Conservation (phyloP, 129 eudicot genomes). For the Oenanthe sinensis region DNA sequence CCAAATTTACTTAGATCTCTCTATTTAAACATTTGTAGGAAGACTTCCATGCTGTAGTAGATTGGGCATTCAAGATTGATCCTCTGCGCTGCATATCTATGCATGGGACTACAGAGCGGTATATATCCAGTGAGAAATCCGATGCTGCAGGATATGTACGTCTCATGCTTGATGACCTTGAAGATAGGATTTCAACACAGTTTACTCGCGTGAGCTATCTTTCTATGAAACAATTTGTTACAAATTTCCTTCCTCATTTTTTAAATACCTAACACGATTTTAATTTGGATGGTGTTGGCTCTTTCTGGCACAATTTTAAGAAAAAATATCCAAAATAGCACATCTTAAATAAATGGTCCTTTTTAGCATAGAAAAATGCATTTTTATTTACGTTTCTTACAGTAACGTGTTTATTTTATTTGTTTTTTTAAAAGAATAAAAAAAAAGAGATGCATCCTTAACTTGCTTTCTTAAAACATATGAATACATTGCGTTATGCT, state of each 20-base stretch:
- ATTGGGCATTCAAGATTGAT: conserved; percentile 92
- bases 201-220: conserved; percentile 65
- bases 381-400: no score
- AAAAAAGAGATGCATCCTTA: no score
- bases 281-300: background rate
- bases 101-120: conserved; percentile 88
- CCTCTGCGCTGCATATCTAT: conserved; percentile 90
- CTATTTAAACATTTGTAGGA: conserved; percentile 40
- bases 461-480: no score
- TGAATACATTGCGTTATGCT: no score
- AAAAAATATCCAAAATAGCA: no score
- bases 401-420: no score
- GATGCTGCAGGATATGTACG: conserved; percentile 97
- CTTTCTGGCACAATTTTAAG: no score
- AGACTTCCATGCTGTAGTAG: conserved; percentile 83
- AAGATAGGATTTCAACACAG: conserved; percentile 63
- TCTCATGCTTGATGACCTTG: conserved; percentile 74
- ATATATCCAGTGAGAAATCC: conserved; percentile 77
- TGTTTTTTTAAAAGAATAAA: no score
- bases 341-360: no score
- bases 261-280: background rate
- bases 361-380: no score
- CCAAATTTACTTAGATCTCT: background rate
- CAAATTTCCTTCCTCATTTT: background rate
- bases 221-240: background rate